Conservation (phyloP, 2,329 filamentous ascomycete genomes). For the Phaeosphaeria sp. region DNA sequence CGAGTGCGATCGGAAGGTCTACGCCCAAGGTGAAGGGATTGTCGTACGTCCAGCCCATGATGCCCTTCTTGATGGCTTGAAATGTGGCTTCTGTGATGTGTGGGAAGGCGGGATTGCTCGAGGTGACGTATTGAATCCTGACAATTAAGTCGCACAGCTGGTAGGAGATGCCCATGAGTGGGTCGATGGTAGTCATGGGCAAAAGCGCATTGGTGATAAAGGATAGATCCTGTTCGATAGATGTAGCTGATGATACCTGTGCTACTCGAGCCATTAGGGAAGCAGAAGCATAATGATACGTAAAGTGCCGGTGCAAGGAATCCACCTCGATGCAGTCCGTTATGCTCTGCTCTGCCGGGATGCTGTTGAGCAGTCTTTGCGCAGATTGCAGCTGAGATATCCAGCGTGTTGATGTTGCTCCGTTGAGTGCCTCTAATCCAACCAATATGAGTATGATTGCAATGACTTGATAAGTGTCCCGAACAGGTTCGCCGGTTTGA, state of each 20-base stretch:
- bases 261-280: constrained; percentile 43
- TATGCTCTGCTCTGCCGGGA: constrained; percentile 31
- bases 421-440: constrained; percentile 44
- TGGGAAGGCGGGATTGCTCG: constrained; percentile 40
- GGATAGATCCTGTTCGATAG: constrained; percentile 26
- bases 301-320: constrained; percentile 44
- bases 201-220: constrained; percentile 23
- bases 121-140: constrained; percentile 43
- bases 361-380: constrained; percentile 35
- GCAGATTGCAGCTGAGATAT: constrained; percentile 44
- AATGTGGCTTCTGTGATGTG: constrained; percentile 43
- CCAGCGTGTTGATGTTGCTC: constrained; percentile 42
- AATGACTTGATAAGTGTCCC: constrained; percentile 42
- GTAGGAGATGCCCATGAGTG: constrained; percentile 46
- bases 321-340: constrained; percentile 40
- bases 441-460: constrained; percentile 43
- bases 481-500: constrained; percentile 28
- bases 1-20: constrained; percentile 40
- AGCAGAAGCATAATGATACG: constrained; percentile 45
- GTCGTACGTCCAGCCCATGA: constrained; percentile 42
- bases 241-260: constrained; percentile 15
- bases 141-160: constrained; percentile 42
- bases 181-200: constrained; percentile 41
- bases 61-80: constrained; percentile 37
- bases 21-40: constrained; percentile 38